Percentiles rank a stretch among this genome's conserved stretches.
These are phyloP conservation scores for Tylopilus sp. DNA, from an alignment of 1,284 basidiomycete species.

Conservation along the genomic window DNA sequence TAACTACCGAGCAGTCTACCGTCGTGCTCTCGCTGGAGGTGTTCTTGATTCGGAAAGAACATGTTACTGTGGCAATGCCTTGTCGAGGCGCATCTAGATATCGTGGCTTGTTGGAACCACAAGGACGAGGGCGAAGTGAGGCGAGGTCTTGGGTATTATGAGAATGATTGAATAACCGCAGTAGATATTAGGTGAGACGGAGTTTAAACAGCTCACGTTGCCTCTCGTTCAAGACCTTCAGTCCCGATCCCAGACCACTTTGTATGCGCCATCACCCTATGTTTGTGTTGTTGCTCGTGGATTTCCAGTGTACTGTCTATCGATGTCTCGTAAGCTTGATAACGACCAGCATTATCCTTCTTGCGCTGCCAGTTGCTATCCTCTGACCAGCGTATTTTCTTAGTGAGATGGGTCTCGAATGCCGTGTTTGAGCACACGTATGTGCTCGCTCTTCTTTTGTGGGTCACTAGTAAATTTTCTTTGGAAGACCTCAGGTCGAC, in stretches of 20 bases:
- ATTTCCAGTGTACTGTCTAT: not conserved
- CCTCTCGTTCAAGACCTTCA: constrained; percentile 9
- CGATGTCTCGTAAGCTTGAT: constrained; percentile 6
- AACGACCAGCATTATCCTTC: constrained; percentile 1
- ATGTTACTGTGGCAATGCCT: constrained; percentile 8
- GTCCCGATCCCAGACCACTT: not conserved
- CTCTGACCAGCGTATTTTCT: constrained; percentile 8
- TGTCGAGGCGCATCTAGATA: constrained; percentile 7
- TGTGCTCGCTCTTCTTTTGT: not conserved
- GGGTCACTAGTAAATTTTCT: not conserved
- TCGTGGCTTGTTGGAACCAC: constrained; percentile 10
- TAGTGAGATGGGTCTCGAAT: constrained; percentile 6
- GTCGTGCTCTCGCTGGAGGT: constrained; percentile 1
- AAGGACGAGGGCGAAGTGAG: constrained; percentile 4
- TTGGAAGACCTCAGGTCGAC: constrained; percentile 10
- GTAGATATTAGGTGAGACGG: constrained; percentile 8
- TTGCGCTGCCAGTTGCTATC: constrained; percentile 6
- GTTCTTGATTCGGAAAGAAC: constrained; percentile 1
- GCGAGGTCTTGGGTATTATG: too few species aligned
- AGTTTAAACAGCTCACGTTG: constrained; percentile 8
- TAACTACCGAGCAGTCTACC: constrained; percentile 1
- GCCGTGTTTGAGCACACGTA: constrained; percentile 1
- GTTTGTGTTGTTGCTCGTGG: not conserved
- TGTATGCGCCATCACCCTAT: not conserved
- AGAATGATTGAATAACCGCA: not conserved